Base-by-base conservation (phyloP, 2,329 filamentous ascomycete genomes). In the Mariannaea elegans region DNA sequence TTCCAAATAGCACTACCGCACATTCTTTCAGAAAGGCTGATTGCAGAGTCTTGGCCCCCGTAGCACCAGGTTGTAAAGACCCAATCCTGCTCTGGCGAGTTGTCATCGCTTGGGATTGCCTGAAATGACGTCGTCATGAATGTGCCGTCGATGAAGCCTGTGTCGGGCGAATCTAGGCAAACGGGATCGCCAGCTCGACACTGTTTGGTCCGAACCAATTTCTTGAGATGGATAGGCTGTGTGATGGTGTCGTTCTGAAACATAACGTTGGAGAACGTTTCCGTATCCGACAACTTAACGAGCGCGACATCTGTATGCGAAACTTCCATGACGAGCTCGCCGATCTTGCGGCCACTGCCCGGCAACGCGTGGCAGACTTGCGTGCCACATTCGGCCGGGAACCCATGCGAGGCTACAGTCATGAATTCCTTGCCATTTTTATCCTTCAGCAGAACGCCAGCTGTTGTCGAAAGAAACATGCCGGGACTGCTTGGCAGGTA, bases 1-100 rank as follows among this genome's bases (percentile, higher is more conserved):
- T 18, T 56, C 53, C 45, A 45, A 13, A 56, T 50, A n/a, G 45
- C 19, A 18, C 53, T 50, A 19, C 45, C 53, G 21, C 45, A 38
- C 21, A 56, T 16, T 29, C 36, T 36, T 3, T 24, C 36, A 3
- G 3, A 4, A 31, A 56, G 38, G 21, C 24, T 34, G 8, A 1
- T 7, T 13, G 18, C 46, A 2, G 10, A 44, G 19, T 21, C 45
- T 36, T 56, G 38, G 9, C 53, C 53, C 36, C 36, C 34, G 29
- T 56, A 56, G 10, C 9, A 38, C 34, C 53, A 56, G 14, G 18
- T 16, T 3, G 53, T 50, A n/a, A 7, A 4, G n/a, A 45, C 14
- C 53, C 53, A 56, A n/a, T 29, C 4, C 7, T 49, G 45, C 45
- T 34, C 16, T 27, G 24, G 18, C n/a, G 6, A 21, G 6, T 42